These are phyloP conservation scores for Dendrobium huoshanense DNA, from an alignment of 106 monocot genomes.

Conservation along the genomic window DNA sequence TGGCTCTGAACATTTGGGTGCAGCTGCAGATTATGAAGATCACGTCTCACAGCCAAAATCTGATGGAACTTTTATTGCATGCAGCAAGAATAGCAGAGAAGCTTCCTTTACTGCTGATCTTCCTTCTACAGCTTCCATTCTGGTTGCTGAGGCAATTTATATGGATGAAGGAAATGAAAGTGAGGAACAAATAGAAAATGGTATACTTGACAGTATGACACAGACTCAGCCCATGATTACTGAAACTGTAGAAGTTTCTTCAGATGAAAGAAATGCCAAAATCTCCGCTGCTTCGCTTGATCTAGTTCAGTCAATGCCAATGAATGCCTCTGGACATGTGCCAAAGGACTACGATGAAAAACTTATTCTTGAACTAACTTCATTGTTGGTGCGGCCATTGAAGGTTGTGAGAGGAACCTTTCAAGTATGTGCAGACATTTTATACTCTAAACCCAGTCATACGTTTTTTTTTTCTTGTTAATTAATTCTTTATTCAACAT, in stretches of 20 bases:
- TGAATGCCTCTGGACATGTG: slow-evolving; percentile 43
- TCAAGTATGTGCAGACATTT: slow-evolving; percentile 43
- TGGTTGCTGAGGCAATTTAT: slow-evolving; percentile 70
- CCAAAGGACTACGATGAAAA: slow-evolving; percentile 89
- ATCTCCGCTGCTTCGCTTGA: slow-evolving; percentile 35
- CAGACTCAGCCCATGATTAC: slow-evolving; percentile 34
- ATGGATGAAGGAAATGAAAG: slow-evolving; percentile 60
- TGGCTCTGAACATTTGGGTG: slow-evolving; percentile 86
- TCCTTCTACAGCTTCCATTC: slow-evolving; percentile 59
- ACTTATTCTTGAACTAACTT: slow-evolving; percentile 73
- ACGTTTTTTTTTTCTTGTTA: not conserved
- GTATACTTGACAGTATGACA: slow-evolving; percentile 18
- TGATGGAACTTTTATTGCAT: slow-evolving; percentile 21
- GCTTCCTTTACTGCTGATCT: slow-evolving; percentile 37
- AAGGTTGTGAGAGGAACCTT: slow-evolving; percentile 87
- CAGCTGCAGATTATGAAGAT: slow-evolving; percentile 86
- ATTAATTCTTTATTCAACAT: not conserved
- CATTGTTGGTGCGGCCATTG: slow-evolving; percentile 80
- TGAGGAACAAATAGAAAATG: slow-evolving; percentile 57
- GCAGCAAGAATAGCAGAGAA: slow-evolving; percentile 19
- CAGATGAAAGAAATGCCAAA: slow-evolving; percentile 30
- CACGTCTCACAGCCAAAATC: slow-evolving; percentile 18
- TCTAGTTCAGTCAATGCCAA: slow-evolving; percentile 33
- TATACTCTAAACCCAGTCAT: not conserved
- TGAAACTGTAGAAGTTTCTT: slow-evolving; percentile 22